A percentile compares a stretch with the other conserved stretches of the same genome.
phyloP scores from a whole-genome alignment of 139 green algal species.

The Trebouxia sp. region DNA sequence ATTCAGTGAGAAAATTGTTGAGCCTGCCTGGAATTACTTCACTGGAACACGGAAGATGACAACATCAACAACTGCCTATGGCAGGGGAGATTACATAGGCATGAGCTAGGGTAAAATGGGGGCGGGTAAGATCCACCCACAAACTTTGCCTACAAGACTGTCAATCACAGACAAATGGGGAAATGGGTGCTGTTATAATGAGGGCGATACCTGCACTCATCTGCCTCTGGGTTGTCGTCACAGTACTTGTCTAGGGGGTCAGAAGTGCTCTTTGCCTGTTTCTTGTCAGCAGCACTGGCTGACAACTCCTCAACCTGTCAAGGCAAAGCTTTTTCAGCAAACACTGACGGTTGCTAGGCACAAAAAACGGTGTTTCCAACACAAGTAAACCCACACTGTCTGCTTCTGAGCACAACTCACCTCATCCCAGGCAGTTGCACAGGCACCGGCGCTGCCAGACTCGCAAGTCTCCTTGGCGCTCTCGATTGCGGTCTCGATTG shows the following conservation, averaged over 20 bases:
- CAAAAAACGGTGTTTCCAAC: background rate
- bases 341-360: background rate
- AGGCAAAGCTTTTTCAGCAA: too few species aligned
- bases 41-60: background rate
- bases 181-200: too few species aligned
- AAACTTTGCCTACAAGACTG: too few species aligned
- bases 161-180: too few species aligned
- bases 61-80: too few species aligned
- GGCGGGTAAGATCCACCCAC: too few species aligned
- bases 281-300: slow-evolving; percentile 50
- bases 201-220: slow-evolving; percentile 31
- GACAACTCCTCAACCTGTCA: slow-evolving; percentile 53
- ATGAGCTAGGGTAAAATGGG: too few species aligned
- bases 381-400: background rate
- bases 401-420: slow-evolving; percentile 25
- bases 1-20: too few species aligned
- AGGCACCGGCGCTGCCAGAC: slow-evolving; percentile 40
- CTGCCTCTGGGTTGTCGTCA: slow-evolving; percentile 40
- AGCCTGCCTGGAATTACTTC: too few species aligned
- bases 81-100: too few species aligned
- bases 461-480: slow-evolving; percentile 47
- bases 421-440: slow-evolving; percentile 49
- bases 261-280: slow-evolving; percentile 30
- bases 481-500: slow-evolving; percentile 50
- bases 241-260: slow-evolving; percentile 38